Evolutionary conservation across 495 filamentous ascomycete genomes (phyloP), one percentile per base, ranked within the genome.

Genomic region (Talaromyces adpressus): DNA sequence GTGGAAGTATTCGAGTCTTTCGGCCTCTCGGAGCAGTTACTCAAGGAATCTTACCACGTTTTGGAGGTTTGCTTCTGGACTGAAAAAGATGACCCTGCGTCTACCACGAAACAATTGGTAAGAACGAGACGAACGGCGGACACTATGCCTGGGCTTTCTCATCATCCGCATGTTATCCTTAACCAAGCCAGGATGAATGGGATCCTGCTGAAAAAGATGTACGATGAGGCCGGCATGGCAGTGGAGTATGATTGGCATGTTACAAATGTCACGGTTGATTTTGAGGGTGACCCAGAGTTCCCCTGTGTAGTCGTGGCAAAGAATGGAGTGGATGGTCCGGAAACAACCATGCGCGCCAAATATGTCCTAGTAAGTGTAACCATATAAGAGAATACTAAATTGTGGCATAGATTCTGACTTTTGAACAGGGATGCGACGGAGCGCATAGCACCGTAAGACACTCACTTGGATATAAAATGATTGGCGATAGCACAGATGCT

Each of bases 1-100:
- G 84, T 92, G 9, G 91, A 94, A 69, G 86, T 95, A 51, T 88
- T 92, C 59, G 89, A 94, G 65, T 87, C 84, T 34, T 91, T 93
- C 53, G 89, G 89, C 0, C 73, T 93, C 12, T 79, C 82, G 0
- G 89, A 92, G 61, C 81, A 86, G 41, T 69, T 93, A 27, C 79
- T 92, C n/a, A 81, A 82, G 12, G 88, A 92, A 67, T 80, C 85
- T 0, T 91, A 88, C 63, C 88, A 89, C 69, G 82, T 88, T 18
- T 72, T 87, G 3, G 91, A 93, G 75, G 79, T 86, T 0, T 76
- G 75, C 1, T 89, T 90, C 66, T 91, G 87, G 87, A 75, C 71
- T 6, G 72, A 73, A 22, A 18, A 63, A 22, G 62, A 76, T 59
- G 74, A 70, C 34, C 66, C 69, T 34, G 77, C 75, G 87, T 23